These are phyloP conservation scores for Pseudogymnoascus sp. DNA, from an alignment of 2,329 filamentous ascomycete species.

Conservation along the genomic window DNA sequence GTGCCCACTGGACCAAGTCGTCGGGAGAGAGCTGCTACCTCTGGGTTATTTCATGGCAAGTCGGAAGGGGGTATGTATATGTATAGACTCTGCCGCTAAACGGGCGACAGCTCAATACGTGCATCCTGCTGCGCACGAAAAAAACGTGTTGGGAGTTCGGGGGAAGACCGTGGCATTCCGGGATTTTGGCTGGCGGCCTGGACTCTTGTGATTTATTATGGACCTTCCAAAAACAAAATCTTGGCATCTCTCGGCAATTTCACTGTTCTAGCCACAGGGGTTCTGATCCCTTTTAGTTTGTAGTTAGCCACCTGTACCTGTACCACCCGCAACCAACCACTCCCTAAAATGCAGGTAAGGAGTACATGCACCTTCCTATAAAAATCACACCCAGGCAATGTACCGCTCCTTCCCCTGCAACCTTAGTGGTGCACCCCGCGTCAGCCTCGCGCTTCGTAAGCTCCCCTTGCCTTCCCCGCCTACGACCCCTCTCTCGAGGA, in stretches of 20 bases:
- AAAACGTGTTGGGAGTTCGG: no score
- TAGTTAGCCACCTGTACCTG: neutral
- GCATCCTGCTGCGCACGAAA: no score
- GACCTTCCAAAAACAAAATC: conserved; percentile 1
- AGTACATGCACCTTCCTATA: conserved; percentile 2
- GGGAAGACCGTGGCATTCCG: no score
- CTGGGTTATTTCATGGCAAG: no score
- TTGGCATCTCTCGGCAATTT: neutral
- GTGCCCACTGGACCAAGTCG: neutral
- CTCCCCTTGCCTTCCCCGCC: neutral
- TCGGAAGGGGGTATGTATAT: no score
- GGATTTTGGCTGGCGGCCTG: neutral
- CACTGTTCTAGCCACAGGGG: neutral
- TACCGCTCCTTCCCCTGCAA: conserved; percentile 1
- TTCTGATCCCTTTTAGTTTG: neutral
- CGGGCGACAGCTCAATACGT: no score
- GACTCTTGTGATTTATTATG: neutral
- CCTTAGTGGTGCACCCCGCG: neutral
- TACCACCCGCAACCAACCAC: neutral
- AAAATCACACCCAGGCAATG: neutral
- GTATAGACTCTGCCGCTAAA: no score
- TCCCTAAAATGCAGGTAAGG: neutral
- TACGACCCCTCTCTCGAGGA: neutral
- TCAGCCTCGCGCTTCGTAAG: conserved; percentile 5
- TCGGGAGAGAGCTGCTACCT: no score